Conservation (phyloP, 2,329 filamentous ascomycete species). For the Monilinia fructigena region DNA sequence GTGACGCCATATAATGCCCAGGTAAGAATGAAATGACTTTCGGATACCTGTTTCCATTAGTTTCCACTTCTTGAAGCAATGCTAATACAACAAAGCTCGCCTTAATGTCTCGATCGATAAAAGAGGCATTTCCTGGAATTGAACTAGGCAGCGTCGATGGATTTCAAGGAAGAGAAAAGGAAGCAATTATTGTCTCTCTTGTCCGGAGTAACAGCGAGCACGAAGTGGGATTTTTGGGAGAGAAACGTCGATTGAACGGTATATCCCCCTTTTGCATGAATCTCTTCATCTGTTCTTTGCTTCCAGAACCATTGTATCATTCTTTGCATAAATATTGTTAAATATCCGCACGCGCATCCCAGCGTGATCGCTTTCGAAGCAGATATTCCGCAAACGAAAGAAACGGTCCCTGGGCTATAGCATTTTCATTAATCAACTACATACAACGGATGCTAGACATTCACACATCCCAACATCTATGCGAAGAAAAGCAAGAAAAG, state of each 20-base stretch:
- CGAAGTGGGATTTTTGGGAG: conserved; percentile 89
- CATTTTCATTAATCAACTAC: conserved; percentile 8
- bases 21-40: conserved; percentile 47
- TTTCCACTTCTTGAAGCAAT: background rate
- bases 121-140: conserved; percentile 77
- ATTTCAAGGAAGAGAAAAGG: conserved; percentile 96
- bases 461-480: conserved; percentile 1
- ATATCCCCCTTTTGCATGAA: conserved; percentile 40
- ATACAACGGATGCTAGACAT: conserved; percentile 4
- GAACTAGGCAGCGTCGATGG: conserved; percentile 97
- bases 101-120: conserved; percentile 71
- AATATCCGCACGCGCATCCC: background rate
- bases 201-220: conserved; percentile 84
- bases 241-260: conserved; percentile 92
- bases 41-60: background rate
- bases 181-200: conserved; percentile 89
- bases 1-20: conserved; percentile 97
- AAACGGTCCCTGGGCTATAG: conserved; percentile 12
- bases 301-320: conserved; percentile 1
- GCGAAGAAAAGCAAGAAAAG: conserved; percentile 23
- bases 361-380: background rate
- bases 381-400: conserved; percentile 13
- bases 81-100: conserved; percentile 56
- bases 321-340: conserved; percentile 16
- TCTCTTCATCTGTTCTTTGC: conserved; percentile 1